phyloP scores from a whole-genome alignment of 441 rosid genomes.

The Sinapis alba region DNA sequence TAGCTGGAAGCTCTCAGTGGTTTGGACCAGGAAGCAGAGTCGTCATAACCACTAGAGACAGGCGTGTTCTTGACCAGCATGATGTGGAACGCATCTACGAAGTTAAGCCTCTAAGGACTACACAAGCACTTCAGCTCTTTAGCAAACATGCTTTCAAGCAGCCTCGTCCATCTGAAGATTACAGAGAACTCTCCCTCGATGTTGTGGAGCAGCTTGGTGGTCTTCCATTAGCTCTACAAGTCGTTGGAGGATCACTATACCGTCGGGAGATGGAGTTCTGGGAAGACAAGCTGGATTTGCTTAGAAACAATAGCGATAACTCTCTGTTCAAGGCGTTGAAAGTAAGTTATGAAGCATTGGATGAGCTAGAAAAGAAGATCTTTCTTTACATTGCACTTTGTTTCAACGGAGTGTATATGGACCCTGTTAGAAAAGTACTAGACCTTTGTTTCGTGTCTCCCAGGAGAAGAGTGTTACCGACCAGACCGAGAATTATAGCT shows the following conservation, averaged over 20 bases:
- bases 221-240: slow-evolving; percentile 32
- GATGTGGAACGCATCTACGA: slow-evolving; percentile 26
- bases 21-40: slow-evolving; percentile 43
- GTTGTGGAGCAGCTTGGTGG: slow-evolving; percentile 32
- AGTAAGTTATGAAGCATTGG: slow-evolving; percentile 44
- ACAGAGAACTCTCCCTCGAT: slow-evolving; percentile 11
- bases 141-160: slow-evolving; percentile 34
- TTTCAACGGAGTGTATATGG: slow-evolving; percentile 32
- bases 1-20: slow-evolving; percentile 38
- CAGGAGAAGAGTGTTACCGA: slow-evolving; percentile 29
- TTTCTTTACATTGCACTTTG: slow-evolving; percentile 50
- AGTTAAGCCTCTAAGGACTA: slow-evolving; percentile 29
- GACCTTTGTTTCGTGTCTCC: slow-evolving; percentile 38
- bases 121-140: slow-evolving; percentile 38
- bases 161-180: slow-evolving; percentile 5
- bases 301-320: slow-evolving; percentile 36
- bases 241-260: slow-evolving; percentile 34
- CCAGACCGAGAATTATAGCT: slow-evolving; percentile 34
- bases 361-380: slow-evolving; percentile 27
- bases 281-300: slow-evolving; percentile 45
- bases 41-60: slow-evolving; percentile 43
- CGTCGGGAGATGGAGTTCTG: slow-evolving; percentile 33
- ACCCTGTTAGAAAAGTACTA: slow-evolving; percentile 26
- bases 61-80: slow-evolving; percentile 37
- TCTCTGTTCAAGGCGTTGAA: slow-evolving; percentile 35